A percentile compares a stretch with the other conserved stretches of the same genome.
Conservation (phyloP, 2,329 filamentous ascomycete genomes). For the Talaromyces sp. region DNA sequence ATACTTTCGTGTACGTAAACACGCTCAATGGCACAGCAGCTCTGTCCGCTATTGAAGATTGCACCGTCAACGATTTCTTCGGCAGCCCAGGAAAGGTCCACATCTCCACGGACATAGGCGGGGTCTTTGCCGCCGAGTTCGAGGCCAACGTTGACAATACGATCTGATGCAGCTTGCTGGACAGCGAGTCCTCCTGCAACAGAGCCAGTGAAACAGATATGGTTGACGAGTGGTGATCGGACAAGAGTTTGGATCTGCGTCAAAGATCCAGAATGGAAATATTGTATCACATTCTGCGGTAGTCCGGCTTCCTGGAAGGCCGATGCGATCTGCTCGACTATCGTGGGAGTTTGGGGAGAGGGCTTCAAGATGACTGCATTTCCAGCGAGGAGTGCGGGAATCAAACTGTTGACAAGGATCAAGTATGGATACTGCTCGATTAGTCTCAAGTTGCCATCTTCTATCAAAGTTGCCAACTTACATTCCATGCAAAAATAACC, state of each 20-base stretch:
- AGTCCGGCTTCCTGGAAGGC: slow-evolving; percentile 77
- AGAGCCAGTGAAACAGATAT: slow-evolving; percentile 91
- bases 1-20: slow-evolving; percentile 85
- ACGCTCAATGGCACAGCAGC: slow-evolving; percentile 87
- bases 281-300: slow-evolving; percentile 78
- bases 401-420: slow-evolving; percentile 84
- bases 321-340: slow-evolving; percentile 74
- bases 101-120: slow-evolving; percentile 79
- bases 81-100: slow-evolving; percentile 84
- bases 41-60: slow-evolving; percentile 98
- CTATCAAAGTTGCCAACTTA: slow-evolving; percentile 46
- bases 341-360: slow-evolving; percentile 88
- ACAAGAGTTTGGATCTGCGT: slow-evolving; percentile 72
- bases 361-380: slow-evolving; percentile 93
- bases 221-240: slow-evolving; percentile 66
- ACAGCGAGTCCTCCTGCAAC: slow-evolving; percentile 82
- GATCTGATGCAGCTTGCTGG: slow-evolving; percentile 75
- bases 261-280: slow-evolving; percentile 82
- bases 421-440: slow-evolving; percentile 77
- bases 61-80: slow-evolving; percentile 92
- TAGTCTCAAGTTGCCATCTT: slow-evolving; percentile 2
- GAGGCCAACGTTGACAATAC: slow-evolving; percentile 78
- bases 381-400: slow-evolving; percentile 84
- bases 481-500: slow-evolving; percentile 94
- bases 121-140: slow-evolving; percentile 95